Percentiles rank a stretch among this genome's conserved stretches.
Evolutionary conservation across 1,284 basidiomycete species (phyloP).

Genomic region (Mycena sp.): DNA sequence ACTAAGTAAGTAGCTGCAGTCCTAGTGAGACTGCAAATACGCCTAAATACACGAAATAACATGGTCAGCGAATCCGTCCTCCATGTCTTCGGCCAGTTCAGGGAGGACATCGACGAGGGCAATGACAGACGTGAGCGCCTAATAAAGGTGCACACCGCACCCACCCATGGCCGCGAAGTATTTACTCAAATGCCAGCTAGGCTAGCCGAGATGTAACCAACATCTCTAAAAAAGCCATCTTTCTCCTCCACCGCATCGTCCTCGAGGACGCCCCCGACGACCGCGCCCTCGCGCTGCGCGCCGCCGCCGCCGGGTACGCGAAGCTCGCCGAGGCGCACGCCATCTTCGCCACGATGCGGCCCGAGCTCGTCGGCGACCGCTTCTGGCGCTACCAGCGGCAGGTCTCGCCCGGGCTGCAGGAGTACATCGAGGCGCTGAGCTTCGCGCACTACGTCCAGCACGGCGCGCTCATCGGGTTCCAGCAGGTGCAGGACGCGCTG

Average conservation of each 20-base stretch:
- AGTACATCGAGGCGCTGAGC: conserved; percentile 93
- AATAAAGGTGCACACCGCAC: conserved; percentile 70
- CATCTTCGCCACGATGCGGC: conserved; percentile 70
- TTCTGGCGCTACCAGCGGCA: conserved; percentile 87
- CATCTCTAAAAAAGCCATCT: conserved; percentile 95
- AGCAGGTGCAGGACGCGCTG: conserved; percentile 73
- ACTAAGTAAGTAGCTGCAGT: too few relatives aligned
- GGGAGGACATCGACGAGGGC: conserved; percentile 77
- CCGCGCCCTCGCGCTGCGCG: conserved; percentile 45
- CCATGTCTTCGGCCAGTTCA: conserved; percentile 65
- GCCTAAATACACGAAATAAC: not conserved
- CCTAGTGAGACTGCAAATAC: not conserved
- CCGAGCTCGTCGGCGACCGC: conserved; percentile 73
- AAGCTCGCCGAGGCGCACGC: conserved; percentile 79
- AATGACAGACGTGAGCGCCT: conserved; percentile 83
- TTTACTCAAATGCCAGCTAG: conserved; percentile 47
- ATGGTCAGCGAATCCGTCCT: conserved; percentile 35
- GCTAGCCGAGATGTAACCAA: conserved; percentile 89
- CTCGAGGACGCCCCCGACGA: conserved; percentile 57
- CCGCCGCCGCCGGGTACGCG: conserved; percentile 65
- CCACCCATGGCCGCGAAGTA: not conserved
- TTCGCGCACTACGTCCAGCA: conserved; percentile 90
- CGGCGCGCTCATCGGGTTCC: conserved; percentile 73
- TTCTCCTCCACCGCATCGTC: conserved; percentile 86
- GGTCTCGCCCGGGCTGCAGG: conserved; percentile 64